phyloP scores from a whole-genome alignment of 177 flowering plant species.

The Telopea speciosissima region DNA sequence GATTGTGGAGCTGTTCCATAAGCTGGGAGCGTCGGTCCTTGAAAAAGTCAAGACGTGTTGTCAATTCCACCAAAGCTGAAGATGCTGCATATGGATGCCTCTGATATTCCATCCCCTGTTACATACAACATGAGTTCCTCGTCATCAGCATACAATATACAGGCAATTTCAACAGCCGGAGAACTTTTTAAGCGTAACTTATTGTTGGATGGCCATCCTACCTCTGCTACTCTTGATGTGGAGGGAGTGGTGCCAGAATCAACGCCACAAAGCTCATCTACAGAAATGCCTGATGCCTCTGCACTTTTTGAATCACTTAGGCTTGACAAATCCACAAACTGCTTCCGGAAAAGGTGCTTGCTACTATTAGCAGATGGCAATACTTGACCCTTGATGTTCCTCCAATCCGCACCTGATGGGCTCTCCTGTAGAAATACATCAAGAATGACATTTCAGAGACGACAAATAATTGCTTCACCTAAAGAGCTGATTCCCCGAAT shows the following conservation, averaged over 20 bases:
- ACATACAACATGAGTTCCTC: background rate
- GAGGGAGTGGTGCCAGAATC: conserved; percentile 68
- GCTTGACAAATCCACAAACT: conserved; percentile 42
- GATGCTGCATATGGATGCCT: conserved; percentile 64
- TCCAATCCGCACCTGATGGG: conserved; percentile 54
- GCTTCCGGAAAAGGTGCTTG: conserved; percentile 58
- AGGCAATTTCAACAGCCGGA: background rate
- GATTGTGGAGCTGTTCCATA: conserved; percentile 94
- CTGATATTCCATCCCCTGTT: conserved; percentile 49
- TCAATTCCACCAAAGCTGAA: conserved; percentile 81
- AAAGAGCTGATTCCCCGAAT: background rate
- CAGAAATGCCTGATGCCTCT: conserved; percentile 62
- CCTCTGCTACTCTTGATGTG: conserved; percentile 61
- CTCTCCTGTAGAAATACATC: conserved; percentile 48
- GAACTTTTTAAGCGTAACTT: background rate
- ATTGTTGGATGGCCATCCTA: conserved; percentile 10
- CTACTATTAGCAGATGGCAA: conserved; percentile 41
- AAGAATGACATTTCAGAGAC: background rate
- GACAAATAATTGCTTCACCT: too few relatives aligned
- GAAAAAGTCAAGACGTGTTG: conserved; percentile 95
- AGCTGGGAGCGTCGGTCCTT: conserved; percentile 95
- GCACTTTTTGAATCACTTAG: conserved; percentile 61
- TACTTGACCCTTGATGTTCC: conserved; percentile 55
- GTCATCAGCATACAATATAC: background rate
- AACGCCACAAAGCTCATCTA: conserved; percentile 61